Evolutionary conservation across 148 eudicot genomes (phyloP).

Genomic region (Silene latifolia): DNA sequence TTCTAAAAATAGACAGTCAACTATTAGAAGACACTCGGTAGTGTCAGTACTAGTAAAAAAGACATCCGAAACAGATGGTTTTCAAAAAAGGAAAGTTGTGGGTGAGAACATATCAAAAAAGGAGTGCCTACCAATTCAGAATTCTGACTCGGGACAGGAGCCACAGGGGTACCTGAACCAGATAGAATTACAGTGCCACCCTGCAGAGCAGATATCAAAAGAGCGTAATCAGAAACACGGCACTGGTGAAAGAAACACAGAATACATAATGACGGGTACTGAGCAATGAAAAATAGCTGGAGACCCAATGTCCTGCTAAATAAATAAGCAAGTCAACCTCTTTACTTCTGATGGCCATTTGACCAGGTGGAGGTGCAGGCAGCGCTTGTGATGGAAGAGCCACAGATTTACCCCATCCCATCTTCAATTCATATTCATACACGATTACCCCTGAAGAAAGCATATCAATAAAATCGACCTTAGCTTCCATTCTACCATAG

Average conservation of each 20-base stretch:
- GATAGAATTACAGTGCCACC: constrained; percentile 89
- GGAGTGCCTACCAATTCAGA: constrained; percentile 70
- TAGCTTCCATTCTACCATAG: constrained; percentile 2
- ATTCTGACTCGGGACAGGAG: constrained; percentile 79
- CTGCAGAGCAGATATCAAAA: constrained; percentile 38
- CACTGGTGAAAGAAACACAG: constrained; percentile 4
- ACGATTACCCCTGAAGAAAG: constrained; percentile 73
- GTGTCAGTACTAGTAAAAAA: not conserved
- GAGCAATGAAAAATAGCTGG: not conserved
- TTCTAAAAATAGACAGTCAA: not conserved
- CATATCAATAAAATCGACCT: constrained; percentile 9
- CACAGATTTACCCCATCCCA: constrained; percentile 99
- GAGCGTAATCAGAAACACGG: constrained; percentile 3
- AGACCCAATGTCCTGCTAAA: not conserved
- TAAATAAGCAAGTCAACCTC: constrained; percentile 52
- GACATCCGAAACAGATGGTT: not conserved
- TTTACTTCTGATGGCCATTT: constrained; percentile 98
- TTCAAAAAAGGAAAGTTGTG: not conserved
- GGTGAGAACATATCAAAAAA: not conserved
- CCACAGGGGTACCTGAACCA: constrained; percentile 94
- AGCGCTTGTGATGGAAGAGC: constrained; percentile 97
- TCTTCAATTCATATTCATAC: constrained; percentile 92
- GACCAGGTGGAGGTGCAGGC: constrained; percentile 99
- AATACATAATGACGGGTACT: not conserved
- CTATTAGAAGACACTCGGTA: not conserved